A percentile compares a stretch with the other conserved stretches of the same genome.
Conservation (phyloP, 2,329 filamentous ascomycete genomes). For the Coniella vitis region DNA sequence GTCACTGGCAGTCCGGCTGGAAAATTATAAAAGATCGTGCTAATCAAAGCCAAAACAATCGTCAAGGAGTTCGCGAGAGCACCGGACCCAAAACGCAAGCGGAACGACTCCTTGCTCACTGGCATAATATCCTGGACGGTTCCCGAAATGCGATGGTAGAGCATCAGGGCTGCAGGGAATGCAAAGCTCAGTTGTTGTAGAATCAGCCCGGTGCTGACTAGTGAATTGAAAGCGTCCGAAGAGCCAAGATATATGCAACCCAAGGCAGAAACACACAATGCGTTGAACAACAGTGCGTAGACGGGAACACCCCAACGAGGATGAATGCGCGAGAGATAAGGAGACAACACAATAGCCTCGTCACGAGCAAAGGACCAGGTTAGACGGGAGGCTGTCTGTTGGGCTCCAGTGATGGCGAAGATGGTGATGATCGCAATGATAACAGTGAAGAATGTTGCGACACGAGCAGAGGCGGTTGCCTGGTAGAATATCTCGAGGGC, state of each 20-base stretch:
- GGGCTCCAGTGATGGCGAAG: conserved; percentile 13
- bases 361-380: conserved; percentile 13
- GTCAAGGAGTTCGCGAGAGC: conserved; percentile 6
- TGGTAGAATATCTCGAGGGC: conserved; percentile 14
- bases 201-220: conserved; percentile 13
- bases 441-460: conserved; percentile 7
- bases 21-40: conserved; percentile 12
- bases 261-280: conserved; percentile 3
- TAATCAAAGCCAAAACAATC: conserved; percentile 7
- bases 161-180: conserved; percentile 11
- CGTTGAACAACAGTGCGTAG: conserved; percentile 7
- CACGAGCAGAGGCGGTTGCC: conserved; percentile 4
- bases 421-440: not conserved
- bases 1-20: conserved; percentile 8
- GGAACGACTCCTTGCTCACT: not conserved
- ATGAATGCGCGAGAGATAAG: conserved; percentile 2
- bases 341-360: conserved; percentile 8
- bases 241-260: conserved; percentile 13
- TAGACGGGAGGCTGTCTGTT: conserved; percentile 10
- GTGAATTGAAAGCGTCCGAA: conserved; percentile 9
- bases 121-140: conserved; percentile 4
- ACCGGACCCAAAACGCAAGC: not conserved
- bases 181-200: conserved; percentile 14
- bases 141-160: conserved; percentile 3
- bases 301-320: conserved; percentile 7